phyloP scores from a whole-genome alignment of 2,329 filamentous ascomycete genomes.

The Venturia carpophila region DNA sequence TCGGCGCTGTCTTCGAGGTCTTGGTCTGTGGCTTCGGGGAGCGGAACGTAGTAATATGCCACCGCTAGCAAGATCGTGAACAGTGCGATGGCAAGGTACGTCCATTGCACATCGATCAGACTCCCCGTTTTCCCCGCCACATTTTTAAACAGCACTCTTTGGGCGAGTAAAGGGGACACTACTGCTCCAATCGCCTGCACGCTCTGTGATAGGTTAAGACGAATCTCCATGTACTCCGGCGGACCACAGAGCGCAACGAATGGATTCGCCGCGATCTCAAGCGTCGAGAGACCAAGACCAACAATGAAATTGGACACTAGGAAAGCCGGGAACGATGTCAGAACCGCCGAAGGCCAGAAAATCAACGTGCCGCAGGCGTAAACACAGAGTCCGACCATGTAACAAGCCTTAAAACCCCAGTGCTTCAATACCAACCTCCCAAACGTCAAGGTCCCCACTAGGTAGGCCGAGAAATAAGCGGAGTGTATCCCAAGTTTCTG shows the following conservation, averaged over 20 bases:
- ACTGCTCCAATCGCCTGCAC: slow-evolving; percentile 55
- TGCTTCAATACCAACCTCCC: slow-evolving; percentile 50
- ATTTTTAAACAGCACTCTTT: slow-evolving; percentile 48
- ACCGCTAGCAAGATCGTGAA: slow-evolving; percentile 53
- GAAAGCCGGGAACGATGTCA: slow-evolving; percentile 54
- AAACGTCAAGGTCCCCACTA: slow-evolving; percentile 61
- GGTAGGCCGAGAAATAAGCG: slow-evolving; percentile 64
- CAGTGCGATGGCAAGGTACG: slow-evolving; percentile 55
- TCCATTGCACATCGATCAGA: slow-evolving; percentile 56
- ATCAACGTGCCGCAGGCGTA: slow-evolving; percentile 55
- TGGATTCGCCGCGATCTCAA: slow-evolving; percentile 54
- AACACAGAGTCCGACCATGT: slow-evolving; percentile 52
- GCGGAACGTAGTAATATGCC: slow-evolving; percentile 52
- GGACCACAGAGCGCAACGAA: slow-evolving; percentile 57
- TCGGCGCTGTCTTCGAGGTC: slow-evolving; percentile 50
- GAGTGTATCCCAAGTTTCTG: slow-evolving; percentile 61
- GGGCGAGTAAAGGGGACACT: slow-evolving; percentile 51
- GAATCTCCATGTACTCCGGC: slow-evolving; percentile 50
- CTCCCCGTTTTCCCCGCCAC: slow-evolving; percentile 27
- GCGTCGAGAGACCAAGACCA: slow-evolving; percentile 50
- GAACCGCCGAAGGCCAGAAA: slow-evolving; percentile 58
- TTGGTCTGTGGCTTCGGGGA: slow-evolving; percentile 54
- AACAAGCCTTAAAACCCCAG: slow-evolving; percentile 56
- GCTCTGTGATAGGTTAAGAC: slow-evolving; percentile 53
- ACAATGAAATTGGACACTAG: slow-evolving; percentile 56